Evolutionary conservation across 371 early-diverging fungal genomes (phyloP), one percentile per base, ranked within the genome.

Genomic region (Rhizopus delemar): DNA sequence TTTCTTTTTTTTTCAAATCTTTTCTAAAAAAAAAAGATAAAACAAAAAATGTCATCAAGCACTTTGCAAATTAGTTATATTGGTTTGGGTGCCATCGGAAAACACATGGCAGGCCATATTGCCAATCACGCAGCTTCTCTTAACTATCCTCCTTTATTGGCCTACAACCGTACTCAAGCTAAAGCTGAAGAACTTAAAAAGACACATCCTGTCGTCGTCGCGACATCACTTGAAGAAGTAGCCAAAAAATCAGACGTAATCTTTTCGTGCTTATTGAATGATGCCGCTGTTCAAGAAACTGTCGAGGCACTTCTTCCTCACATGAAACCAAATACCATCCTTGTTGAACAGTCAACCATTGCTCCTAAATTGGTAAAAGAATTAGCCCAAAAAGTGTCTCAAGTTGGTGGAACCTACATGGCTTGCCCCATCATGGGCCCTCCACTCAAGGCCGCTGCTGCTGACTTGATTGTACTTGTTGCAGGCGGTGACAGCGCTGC

Each of bases 71-170:
- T 75, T 13, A 83, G 76, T n/a, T 82, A 71, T 60, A 66, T 86
- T 15, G 86, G 84, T 4, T 70, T 86, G 6, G 86, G 86, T 5
- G 74, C 61, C 28, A 79, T 86, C 73, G 86, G 84, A 33, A 60
- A 60, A 13, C 67, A 68, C 33, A 83, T 83, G 66, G 78, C 83
- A 46, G 60, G 64, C 55, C 60, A 80, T 60, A 70, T 66, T 29
- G 64, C 73, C 51, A 54, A 69, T 46, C 51, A 60, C 41, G 31
- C 64, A 2, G 32, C 53, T 16, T 33, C 56, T 33, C 34, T 67
- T 34, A 53, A 60, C 46, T 51, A 62, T 31, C 68, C 73, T 43
- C 63, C 71, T 28, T 58, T 84, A 0, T 53, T 73, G 7, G 83
- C 78, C 8, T 78, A 71, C 51, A 86, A 86, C 62, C 84, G 86